Evolutionary conservation across 1,284 basidiomycete species (phyloP).

Genomic region (Cerioporus squamosus): DNA sequence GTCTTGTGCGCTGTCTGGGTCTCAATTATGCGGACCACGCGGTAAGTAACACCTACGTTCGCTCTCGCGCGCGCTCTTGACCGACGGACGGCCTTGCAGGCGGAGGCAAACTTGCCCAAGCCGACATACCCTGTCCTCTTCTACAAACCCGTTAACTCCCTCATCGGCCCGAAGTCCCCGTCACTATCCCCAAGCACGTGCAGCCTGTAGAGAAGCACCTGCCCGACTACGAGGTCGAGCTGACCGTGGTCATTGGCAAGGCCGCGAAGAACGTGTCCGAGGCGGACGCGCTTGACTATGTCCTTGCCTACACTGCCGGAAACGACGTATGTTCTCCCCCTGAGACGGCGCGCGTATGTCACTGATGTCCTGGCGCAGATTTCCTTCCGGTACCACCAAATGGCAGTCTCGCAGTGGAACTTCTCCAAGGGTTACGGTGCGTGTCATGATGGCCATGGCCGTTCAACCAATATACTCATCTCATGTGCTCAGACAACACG

Average conservation of each 20-base stretch:
- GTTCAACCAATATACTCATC: background rate
- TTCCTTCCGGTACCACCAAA: conserved; percentile 81
- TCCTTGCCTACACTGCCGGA: conserved; percentile 79
- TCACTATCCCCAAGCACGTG: conserved; percentile 70
- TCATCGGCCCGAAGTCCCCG: conserved; percentile 70
- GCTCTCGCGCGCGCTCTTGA: background rate
- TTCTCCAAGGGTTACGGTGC: conserved; percentile 83
- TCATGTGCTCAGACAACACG: conserved; percentile 53
- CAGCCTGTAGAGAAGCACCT: conserved; percentile 74
- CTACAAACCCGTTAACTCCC: conserved; percentile 76
- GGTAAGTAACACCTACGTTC: conserved; percentile 43
- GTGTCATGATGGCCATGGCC: background rate
- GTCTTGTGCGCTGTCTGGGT: conserved; percentile 77
- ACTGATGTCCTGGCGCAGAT: conserved; percentile 44
- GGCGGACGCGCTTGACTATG: conserved; percentile 78
- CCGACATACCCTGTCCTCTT: conserved; percentile 80
- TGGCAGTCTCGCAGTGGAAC: conserved; percentile 78
- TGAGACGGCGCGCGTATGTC: too few species aligned
- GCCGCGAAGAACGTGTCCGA: conserved; percentile 78
- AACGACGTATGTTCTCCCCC: conserved; percentile 64
- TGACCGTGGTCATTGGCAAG: conserved; percentile 86
- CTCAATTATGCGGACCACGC: conserved; percentile 84
- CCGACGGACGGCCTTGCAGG: conserved; percentile 40
- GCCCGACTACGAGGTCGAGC: conserved; percentile 89
- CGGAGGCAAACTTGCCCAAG: conserved; percentile 64